A percentile compares a stretch with the other conserved stretches of the same genome.
phyloP scores from a whole-genome alignment of 2,329 filamentous ascomycete species.

The Colletotrichum liaoningense region DNA sequence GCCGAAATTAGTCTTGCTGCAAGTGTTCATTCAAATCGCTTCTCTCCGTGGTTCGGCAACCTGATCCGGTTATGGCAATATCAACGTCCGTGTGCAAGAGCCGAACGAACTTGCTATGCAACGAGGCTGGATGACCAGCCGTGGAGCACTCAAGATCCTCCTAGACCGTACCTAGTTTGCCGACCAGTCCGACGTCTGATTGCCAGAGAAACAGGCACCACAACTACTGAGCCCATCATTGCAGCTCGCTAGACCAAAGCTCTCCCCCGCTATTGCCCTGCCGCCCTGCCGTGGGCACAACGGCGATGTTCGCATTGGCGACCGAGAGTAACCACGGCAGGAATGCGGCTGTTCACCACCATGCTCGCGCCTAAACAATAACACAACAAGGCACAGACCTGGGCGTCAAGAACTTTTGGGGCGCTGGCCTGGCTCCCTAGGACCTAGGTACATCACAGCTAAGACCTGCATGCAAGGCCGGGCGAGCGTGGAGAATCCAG shows the following conservation, averaged over 20 bases:
- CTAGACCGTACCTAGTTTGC: background rate
- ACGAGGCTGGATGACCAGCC: background rate
- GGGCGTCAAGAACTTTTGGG: background rate
- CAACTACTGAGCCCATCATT: background rate
- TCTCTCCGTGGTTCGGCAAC: background rate
- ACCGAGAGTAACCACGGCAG: background rate
- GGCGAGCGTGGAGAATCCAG: conserved; percentile 31
- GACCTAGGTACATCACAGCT: conserved; percentile 12
- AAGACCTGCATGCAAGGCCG: conserved; percentile 28
- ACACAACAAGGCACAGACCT: background rate
- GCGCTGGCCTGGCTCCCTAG: background rate
- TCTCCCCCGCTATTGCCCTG: background rate
- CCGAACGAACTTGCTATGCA: background rate
- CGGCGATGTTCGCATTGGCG: conserved; percentile 20
- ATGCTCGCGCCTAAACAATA: conserved; percentile 17
- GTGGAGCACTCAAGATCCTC: background rate
- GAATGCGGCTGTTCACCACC: conserved; percentile 13
- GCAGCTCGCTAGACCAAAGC: background rate
- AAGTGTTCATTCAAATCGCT: background rate
- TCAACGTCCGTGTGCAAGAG: background rate
- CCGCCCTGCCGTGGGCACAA: conserved; percentile 9
- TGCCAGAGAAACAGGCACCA: conserved; percentile 12
- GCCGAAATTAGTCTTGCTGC: background rate
- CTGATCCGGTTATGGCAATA: conserved; percentile 6
- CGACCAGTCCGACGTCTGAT: background rate